Evolutionary conservation across 140 eudicot genomes (phyloP).

Genomic region (Oenanthe javanica): DNA sequence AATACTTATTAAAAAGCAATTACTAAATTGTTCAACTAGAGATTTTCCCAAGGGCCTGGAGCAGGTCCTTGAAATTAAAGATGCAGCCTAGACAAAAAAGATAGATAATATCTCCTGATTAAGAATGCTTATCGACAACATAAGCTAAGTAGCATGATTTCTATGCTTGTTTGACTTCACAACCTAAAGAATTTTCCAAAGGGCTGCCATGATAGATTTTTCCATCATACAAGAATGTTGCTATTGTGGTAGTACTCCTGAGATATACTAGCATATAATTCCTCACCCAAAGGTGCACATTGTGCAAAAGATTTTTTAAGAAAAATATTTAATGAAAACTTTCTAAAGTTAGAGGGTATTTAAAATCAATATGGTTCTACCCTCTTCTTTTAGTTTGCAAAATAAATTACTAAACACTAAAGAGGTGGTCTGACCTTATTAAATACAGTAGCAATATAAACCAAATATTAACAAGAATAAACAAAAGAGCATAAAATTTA

Average conservation of each 20-base stretch:
- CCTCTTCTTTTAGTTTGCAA: neutral
- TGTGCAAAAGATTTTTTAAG: neutral
- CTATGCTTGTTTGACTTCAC: neutral
- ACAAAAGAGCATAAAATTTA: slow-evolving; percentile 7
- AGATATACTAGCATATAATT: neutral
- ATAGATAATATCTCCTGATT: neutral
- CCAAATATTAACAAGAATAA: neutral
- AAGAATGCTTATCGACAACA: neutral
- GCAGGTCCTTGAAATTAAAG: neutral
- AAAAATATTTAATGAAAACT: neutral
- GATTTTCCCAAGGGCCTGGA: neutral
- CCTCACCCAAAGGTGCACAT: neutral
- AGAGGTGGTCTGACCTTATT: neutral
- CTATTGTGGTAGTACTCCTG: neutral
- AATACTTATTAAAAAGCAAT: neutral
- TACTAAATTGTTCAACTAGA: neutral
- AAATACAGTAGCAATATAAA: neutral
- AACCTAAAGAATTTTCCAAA: neutral
- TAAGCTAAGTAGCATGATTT: neutral
- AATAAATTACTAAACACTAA: neutral
- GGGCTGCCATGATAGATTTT: neutral
- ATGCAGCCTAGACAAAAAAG: neutral
- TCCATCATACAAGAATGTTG: neutral
- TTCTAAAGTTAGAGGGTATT: neutral
- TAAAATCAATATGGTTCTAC: neutral